phyloP scores from a whole-genome alignment of 140 eudicot genomes.

The Bidens hawaiensis region DNA sequence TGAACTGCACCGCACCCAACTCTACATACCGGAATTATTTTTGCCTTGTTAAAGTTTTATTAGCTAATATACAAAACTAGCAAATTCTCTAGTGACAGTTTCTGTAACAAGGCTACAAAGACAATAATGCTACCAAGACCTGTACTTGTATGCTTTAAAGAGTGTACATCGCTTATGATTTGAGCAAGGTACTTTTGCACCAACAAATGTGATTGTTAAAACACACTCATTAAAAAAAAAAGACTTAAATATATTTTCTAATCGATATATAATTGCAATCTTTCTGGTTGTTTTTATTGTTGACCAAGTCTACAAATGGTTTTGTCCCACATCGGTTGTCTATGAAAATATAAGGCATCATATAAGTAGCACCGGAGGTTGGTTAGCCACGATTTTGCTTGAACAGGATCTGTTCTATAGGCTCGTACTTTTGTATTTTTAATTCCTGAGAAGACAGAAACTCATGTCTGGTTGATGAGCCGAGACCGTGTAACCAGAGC shows the following conservation, averaged over 20 bases:
- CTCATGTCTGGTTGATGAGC: conserved; percentile 6
- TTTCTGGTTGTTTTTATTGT: neutral
- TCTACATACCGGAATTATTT: too few relatives aligned
- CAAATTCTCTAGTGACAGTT: too few relatives aligned
- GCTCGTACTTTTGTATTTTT: conserved; percentile 75
- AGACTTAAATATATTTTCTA: neutral
- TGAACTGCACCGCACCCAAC: neutral
- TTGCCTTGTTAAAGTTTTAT: neutral
- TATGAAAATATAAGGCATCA: neutral
- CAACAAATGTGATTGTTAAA: neutral
- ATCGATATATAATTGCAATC: too few relatives aligned
- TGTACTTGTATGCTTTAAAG: neutral
- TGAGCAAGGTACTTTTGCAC: neutral
- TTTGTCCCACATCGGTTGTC: conserved; percentile 1
- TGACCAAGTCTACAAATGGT: neutral
- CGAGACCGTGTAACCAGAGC: conserved; percentile 5
- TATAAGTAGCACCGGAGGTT: neutral
- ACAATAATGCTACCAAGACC: neutral
- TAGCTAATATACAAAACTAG: neutral
- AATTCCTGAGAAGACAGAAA: conserved; percentile 55
- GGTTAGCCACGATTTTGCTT: conserved; percentile 37
- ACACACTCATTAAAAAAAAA: neutral
- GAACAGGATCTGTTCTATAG: conserved; percentile 93
- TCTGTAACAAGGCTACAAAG: neutral
- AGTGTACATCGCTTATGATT: neutral